Base-by-base conservation (phyloP, 2,329 filamentous ascomycete genomes). In the Pyricularia sp. region DNA sequence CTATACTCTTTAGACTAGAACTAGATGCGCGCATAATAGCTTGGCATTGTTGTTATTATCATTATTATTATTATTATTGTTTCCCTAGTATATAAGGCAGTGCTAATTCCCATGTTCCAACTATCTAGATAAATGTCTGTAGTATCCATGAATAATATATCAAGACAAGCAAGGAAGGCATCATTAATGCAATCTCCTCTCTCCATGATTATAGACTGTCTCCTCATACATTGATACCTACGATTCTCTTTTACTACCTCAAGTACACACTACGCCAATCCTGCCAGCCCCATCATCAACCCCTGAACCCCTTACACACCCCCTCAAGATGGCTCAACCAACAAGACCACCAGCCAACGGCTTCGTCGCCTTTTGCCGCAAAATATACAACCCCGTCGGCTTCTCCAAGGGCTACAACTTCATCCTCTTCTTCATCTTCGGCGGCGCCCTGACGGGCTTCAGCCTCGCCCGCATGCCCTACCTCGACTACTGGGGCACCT, bases 381-480 rank as follows among this genome's bases (percentile, higher is more conserved):
- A 77, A 66, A 65, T 84, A 23, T 84, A 83, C 73, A 76, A 78
- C 63, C 77, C 80, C 2, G 69, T 88, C 30, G 86, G 86, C 66
- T 89, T 89, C 77, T 75, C 77, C 2, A 85, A 84, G 72, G 80
- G 79, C 50, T 88, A 87, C 79, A 88, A 87, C 74, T 86, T 88
- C 71, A 71, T 78, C 55, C 78, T 89, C 2, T 89, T 82, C 75
- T 76, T 83, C 70, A 76, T 86, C 66, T 81, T 85, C 67, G 77
- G 74, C 58, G 82, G 83, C 3, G 77, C 78, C 0, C 74, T 86
- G 6, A 69, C 84, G 17, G 80, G 78, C 17, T 87, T 88, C 73
- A 73, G 76, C 4, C 77, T 87, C 20, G 78, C 82, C 2, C 82
- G 84, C 7, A 72, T 86, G 1, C 74, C 75, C 59, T 86, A 83